Evolutionary conservation across 139 green algal species (phyloP), one percentile per base, ranked within the genome.

Genomic region (Coelastrella sp.): DNA sequence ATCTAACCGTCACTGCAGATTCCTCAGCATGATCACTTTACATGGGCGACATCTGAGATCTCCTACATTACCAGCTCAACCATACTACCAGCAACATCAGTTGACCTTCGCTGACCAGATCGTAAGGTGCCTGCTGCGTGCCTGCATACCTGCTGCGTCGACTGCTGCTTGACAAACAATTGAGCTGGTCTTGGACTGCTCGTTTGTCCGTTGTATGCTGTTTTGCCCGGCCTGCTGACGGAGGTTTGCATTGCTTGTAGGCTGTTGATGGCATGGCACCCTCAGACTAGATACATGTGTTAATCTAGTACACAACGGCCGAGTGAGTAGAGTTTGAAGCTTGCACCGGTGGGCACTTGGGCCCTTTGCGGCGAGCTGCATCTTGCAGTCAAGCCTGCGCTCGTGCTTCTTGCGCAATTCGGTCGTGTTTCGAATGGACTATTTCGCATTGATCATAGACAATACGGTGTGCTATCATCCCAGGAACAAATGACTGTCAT

Each of bases 91-190:
- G 57, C 57, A 56, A 20, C 56, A 8, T 76, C 68, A 27, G 68
- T 25, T 76, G 68, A 76, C 68, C 68, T 76, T 76, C 68, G 68
- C 68, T 76, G 68, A 76, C 68, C 35, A 60, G n/a, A 59, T 60
- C 11, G 59, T 82, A 12, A 22, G 35, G 24, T 14, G 25, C 9
- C 35, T 25, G 68, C 76, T 63, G 76, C 35, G n/a, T 82, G n/a
- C 24, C 14, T 27, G 19, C 68, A 25, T 66, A 87, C 82, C 82
- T 87, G 82, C 82, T 65, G 63, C 82, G 8, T 78, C 68, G 49
- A 68, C 68, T 88, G 84, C 84, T 72, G 84, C 68, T 88, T 88
- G 68, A 12, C 68, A 88, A 35, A 80, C 84, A 24, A 70, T 60
- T 58, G 24, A 59, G 82, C 82, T 75, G 24, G 59, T 9, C n/a